Conservation (phyloP, 345 rosid species). For the Moricandia arvensis region DNA sequence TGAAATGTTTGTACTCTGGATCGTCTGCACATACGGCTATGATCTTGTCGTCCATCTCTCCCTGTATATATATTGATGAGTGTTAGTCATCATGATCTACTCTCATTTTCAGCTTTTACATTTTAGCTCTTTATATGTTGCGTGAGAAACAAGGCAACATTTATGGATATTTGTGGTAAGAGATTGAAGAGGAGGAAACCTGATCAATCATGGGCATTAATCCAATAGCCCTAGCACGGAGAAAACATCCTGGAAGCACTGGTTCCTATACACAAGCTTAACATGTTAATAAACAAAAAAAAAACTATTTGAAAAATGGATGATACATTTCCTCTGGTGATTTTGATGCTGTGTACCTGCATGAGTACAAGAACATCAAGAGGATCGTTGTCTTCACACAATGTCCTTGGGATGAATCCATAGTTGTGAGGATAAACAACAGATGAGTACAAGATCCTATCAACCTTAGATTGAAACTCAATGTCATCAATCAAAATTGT, state of each 20-base stretch:
- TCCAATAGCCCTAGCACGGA: conserved; percentile 95
- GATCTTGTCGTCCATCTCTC: conserved; percentile 97
- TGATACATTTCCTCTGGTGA: background rate
- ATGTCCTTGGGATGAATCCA: conserved; percentile 90
- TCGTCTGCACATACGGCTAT: conserved; percentile 98
- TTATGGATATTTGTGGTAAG: background rate
- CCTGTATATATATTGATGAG: conserved; percentile 48
- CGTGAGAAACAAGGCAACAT: background rate
- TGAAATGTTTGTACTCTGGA: conserved; percentile 91
- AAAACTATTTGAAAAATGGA: background rate
- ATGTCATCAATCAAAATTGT: background rate
- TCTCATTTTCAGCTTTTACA: background rate
- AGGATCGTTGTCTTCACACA: conserved; percentile 98
- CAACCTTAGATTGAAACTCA: conserved; percentile 53
- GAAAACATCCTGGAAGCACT: conserved; percentile 91
- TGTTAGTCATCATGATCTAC: background rate
- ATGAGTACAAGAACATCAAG: conserved; percentile 87
- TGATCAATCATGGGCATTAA: conserved; percentile 99
- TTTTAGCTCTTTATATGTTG: background rate
- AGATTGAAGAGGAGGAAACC: conserved; percentile 40
- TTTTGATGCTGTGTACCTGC: conserved; percentile 46
- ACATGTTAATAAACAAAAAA: background rate
- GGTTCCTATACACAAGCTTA: conserved; percentile 61
- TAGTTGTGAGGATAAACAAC: conserved; percentile 99
- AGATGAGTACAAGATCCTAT: conserved; percentile 79